Evolutionary conservation across 148 eudicot genomes (phyloP).

Genomic region (Chenopodium formosanum): DNA sequence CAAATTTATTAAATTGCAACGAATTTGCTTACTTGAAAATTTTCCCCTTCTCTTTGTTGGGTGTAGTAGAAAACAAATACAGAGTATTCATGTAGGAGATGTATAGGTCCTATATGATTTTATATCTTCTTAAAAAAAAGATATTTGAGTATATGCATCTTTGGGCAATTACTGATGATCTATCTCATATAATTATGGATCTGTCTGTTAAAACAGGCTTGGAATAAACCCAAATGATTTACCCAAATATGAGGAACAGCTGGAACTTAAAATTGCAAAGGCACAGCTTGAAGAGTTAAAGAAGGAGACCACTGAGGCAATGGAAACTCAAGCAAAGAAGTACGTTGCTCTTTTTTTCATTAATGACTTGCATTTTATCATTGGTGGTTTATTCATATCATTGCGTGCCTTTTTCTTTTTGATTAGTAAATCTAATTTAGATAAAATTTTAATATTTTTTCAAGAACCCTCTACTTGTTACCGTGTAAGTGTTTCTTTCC

Average conservation of each 20-base stretch:
- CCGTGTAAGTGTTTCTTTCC: background rate
- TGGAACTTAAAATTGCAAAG: slow-evolving; percentile 85
- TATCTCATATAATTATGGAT: background rate
- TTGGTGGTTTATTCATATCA: background rate
- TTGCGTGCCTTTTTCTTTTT: background rate
- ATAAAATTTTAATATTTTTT: too few relatives aligned
- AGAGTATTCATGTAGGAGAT: background rate
- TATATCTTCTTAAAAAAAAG: too few relatives aligned
- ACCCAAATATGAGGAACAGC: slow-evolving; percentile 78
- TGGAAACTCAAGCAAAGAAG: slow-evolving; percentile 94
- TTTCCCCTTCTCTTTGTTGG: background rate
- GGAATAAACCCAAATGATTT: slow-evolving; percentile 71
- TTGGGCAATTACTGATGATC: background rate
- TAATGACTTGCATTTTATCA: background rate
- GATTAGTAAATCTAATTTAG: background rate
- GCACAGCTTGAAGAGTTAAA: slow-evolving; percentile 87
- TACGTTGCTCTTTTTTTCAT: slow-evolving; percentile 31
- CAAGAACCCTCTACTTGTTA: background rate
- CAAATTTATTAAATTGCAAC: background rate
- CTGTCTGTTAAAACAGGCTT: slow-evolving; percentile 48
- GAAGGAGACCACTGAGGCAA: slow-evolving; percentile 83
- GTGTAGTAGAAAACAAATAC: background rate
- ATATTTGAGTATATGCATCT: background rate
- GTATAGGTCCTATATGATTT: background rate
- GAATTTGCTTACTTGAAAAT: background rate